Base-by-base conservation (phyloP, 805 yeast genomes). In the Candida incommunis region DNA sequence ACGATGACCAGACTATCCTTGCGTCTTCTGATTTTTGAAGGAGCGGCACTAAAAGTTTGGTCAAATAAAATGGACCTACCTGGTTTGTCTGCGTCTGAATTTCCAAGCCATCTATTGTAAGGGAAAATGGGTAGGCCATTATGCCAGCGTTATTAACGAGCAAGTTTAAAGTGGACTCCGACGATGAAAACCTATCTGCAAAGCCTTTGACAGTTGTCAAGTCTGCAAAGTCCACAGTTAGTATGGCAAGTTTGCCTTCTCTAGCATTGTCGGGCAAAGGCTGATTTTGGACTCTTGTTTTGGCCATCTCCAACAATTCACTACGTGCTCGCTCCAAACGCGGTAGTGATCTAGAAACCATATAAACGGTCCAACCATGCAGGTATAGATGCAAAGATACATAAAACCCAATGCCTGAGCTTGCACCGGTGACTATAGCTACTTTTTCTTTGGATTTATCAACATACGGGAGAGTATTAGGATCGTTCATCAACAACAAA, bases 371-470 rank as follows among this genome's bases (percentile, higher is more conserved):
- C 57, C 73, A 82, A 0, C 95, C 95, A 59, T 84, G 95, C 43
- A 82, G 65, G 54, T 80, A 83, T 3, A 85, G 68, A 54, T 83
- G 88, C 22, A 83, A 65, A 5, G 77, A 84, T 0, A 88, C 78
- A 57, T 69, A 81, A 68, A 74, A 84, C 9, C 95, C 95, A 18
- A 82, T 74, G 0, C 94, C 95, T 46, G 81, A 72, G 53, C 79
- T 82, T 3, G 92, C 94, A 1, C 94, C 94, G 0, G 92, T 80
- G 24, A 85, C 76, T 4, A 85, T 64, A 2, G 84, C 87, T 3
- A 82, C 78, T 46, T 76, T 70, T 40, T 83, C 68, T 25, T 25
- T 7, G 13, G 27, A 9, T 7, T 13, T 13, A 25, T 25, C 27
- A 13, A 25, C 27, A 25, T 25, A 25, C 27, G 27, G 27, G 13